phyloP scores from a whole-genome alignment of 345 rosid species.

The Melaleuca alternifolia region DNA sequence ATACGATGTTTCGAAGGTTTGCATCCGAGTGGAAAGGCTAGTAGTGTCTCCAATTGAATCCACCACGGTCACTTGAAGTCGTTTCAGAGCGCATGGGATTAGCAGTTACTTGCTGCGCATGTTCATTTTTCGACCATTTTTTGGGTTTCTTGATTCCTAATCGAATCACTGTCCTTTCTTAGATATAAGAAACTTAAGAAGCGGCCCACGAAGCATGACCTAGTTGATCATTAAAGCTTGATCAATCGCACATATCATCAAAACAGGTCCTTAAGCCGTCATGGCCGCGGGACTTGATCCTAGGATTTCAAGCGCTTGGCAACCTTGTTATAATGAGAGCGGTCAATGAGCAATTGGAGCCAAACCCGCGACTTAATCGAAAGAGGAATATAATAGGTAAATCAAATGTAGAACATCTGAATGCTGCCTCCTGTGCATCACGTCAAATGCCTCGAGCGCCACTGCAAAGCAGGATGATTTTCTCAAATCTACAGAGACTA shows the following conservation, averaged over 20 bases:
- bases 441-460: neutral
- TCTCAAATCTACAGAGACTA: neutral
- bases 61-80: neutral
- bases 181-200: neutral
- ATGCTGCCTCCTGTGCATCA: neutral
- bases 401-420: neutral
- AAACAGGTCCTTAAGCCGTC: neutral
- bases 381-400: neutral
- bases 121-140: neutral
- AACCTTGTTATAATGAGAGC: neutral
- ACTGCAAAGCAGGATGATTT: neutral
- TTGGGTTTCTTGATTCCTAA: neutral
- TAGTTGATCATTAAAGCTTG: neutral
- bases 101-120: neutral
- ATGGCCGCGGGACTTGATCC: neutral
- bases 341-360: neutral
- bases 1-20: neutral
- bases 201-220: neutral
- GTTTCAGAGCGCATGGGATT: neutral
- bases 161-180: neutral
- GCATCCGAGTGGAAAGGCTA: neutral
- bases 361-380: neutral
- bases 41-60: neutral
- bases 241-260: neutral
- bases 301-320: neutral